Base-by-base conservation (phyloP, 495 filamentous ascomycete species). In the Lentithecium fluviatile region DNA sequence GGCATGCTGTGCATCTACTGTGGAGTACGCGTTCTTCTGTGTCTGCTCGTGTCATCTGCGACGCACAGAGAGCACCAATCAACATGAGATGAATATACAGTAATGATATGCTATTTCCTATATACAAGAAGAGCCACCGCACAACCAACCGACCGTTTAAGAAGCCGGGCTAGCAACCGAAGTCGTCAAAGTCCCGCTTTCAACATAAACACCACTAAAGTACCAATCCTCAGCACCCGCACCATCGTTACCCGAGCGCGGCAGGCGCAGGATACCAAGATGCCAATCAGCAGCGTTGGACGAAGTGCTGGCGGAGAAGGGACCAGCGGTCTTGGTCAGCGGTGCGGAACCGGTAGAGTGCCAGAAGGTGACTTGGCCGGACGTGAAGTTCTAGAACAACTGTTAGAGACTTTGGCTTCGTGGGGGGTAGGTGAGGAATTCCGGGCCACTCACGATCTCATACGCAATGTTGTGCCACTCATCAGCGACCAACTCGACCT, bases 281-380 rank as follows among this genome's bases (percentile, higher is more conserved):
- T 91, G 87, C 87, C 85, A 91, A 70, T 90, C 87, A 1, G 75
- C 78, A 53, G 85, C 87, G 70, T 89, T 88, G 6, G 83, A 87
- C 11, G 79, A 84, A 5, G 85, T 79, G 23, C 77, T 81, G 0
- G 79, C 80, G 45, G 72, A 74, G 20, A 87, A 81, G 0, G 83
- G 81, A 1, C 79, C 73, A 2, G 84, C 83, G 0, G 79, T 80
- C 62, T 81, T 78, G 56, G 73, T 80, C 20, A 90, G 74, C 2
- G 79, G 70, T 56, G 80, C 76, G 19, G 77, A 74, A 45, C 83
- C 85, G 49, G 81, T 84, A 1, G 80, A 85, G 60, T 87, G 83
- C 83, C 85, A 89, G 70, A 90, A 79, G 5, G 78, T 82, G n/a
- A 90, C 85, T 2, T 77, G 80, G 63, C 78, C 73, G 29, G 74